Evolutionary conservation across 164 flowering plant genomes (phyloP).

Genomic region (Taxillus chinensis): DNA sequence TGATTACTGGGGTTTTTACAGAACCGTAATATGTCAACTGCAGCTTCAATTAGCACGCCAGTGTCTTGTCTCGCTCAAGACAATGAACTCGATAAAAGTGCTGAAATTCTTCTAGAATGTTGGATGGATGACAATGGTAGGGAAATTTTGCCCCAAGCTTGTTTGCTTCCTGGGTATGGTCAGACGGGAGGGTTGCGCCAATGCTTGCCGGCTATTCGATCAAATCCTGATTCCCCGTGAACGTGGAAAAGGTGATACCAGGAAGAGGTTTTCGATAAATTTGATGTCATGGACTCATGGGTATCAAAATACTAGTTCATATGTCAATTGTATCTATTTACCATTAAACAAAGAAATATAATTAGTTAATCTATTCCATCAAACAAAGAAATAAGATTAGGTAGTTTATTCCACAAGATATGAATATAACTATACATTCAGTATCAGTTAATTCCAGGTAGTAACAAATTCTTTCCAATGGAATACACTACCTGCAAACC

Average conservation of each 20-base stretch:
- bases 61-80: slow-evolving; percentile 39
- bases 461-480: no score
- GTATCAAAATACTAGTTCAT: no score
- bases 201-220: slow-evolving; percentile 35
- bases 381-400: no score
- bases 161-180: slow-evolving; percentile 40
- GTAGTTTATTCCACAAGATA: no score
- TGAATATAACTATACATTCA: no score
- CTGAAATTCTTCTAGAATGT: slow-evolving; percentile 11
- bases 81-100: slow-evolving; percentile 25
- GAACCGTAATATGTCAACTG: slow-evolving; percentile 27
- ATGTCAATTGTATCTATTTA: no score
- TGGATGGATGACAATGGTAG: not conserved
- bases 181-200: slow-evolving; percentile 25
- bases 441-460: no score
- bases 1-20: slow-evolving; percentile 37
- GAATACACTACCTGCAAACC: no score
- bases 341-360: no score
- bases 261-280: slow-evolving; percentile 22
- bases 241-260: not conserved
- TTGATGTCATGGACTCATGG: slow-evolving; percentile 44
- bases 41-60: slow-evolving; percentile 28
- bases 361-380: no score
- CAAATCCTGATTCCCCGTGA: slow-evolving; percentile 14
- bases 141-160: slow-evolving; percentile 28